phyloP scores from a whole-genome alignment of 805 yeast genomes.

The Ogataea trehalophila region DNA sequence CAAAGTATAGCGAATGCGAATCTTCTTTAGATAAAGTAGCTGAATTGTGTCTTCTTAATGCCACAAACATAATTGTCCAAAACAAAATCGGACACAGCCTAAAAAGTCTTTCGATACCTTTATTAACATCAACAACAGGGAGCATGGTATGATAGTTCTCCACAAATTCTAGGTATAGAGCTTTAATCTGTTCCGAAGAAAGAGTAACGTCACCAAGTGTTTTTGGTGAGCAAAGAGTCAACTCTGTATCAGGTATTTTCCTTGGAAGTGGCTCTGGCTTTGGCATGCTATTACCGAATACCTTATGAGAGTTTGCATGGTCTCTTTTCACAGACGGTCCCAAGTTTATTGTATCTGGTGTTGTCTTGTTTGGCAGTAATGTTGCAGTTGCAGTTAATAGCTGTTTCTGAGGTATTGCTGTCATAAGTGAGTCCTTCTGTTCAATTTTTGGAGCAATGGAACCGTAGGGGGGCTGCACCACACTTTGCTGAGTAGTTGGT shows the following conservation, averaged over 20 bases:
- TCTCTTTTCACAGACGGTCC: constrained; percentile 21
- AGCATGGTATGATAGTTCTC: constrained; percentile 76
- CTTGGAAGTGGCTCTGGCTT: constrained; percentile 19
- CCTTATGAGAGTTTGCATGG: constrained; percentile 9
- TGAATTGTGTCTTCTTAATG: constrained; percentile 59
- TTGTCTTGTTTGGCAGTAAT: neutral
- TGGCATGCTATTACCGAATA: constrained; percentile 12
- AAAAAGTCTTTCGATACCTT: constrained; percentile 80
- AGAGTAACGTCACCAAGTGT: constrained; percentile 65
- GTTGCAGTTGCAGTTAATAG: neutral
- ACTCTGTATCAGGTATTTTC: constrained; percentile 19
- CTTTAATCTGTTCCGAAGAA: constrained; percentile 53
- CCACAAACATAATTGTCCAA: constrained; percentile 89
- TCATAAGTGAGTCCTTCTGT: no score
- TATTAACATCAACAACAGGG: constrained; percentile 78
- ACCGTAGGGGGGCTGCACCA: no score
- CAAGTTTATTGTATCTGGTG: neutral
- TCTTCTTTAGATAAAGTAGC: constrained; percentile 19
- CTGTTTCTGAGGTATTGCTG: neutral
- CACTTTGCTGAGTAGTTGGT: no score
- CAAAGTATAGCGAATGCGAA: constrained; percentile 43
- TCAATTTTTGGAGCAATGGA: no score
- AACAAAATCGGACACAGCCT: constrained; percentile 81
- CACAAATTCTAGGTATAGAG: constrained; percentile 65
- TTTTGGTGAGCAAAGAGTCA: constrained; percentile 58